These are phyloP conservation scores for Diaporthe nobilis DNA, from an alignment of 2,329 filamentous ascomycete species.

Conservation along the genomic window DNA sequence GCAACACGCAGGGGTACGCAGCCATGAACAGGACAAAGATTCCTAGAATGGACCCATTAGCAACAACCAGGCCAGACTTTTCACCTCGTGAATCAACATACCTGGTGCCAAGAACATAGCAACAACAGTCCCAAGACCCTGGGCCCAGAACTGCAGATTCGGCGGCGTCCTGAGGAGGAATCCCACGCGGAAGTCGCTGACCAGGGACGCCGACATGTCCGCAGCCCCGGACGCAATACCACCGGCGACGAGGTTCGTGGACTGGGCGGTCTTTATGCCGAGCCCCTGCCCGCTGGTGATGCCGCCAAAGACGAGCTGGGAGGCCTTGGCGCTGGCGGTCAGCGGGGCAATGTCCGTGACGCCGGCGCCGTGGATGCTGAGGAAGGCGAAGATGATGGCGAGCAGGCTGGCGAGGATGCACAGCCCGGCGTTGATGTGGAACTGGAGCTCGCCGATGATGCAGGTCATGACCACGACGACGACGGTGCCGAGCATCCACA, in stretches of 20 bases:
- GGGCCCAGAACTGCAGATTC: slow-evolving; percentile 76
- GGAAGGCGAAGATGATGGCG: slow-evolving; percentile 72
- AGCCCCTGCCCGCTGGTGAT: slow-evolving; percentile 70
- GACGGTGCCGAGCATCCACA: slow-evolving; percentile 65
- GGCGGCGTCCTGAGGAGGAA: slow-evolving; percentile 77
- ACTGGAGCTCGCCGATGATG: slow-evolving; percentile 65
- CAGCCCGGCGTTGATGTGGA: slow-evolving; percentile 69
- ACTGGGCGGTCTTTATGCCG: slow-evolving; percentile 66
- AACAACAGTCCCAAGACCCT: slow-evolving; percentile 64
- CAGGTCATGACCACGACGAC: slow-evolving; percentile 65
- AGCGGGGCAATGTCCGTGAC: slow-evolving; percentile 74
- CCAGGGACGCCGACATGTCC: slow-evolving; percentile 66
- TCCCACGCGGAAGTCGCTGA: slow-evolving; percentile 76
- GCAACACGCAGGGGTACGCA: slow-evolving; percentile 77
- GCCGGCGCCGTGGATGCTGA: slow-evolving; percentile 72
- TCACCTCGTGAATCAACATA: slow-evolving; percentile 76
- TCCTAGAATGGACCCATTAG: not conserved
- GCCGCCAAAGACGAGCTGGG: slow-evolving; percentile 77
- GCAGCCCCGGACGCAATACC: slow-evolving; percentile 68
- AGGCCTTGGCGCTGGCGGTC: slow-evolving; percentile 77
- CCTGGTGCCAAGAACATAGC: slow-evolving; percentile 76
- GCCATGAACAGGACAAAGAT: slow-evolving; percentile 18
- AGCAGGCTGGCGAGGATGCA: slow-evolving; percentile 69
- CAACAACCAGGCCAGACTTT: slow-evolving; percentile 41
- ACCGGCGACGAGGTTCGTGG: slow-evolving; percentile 76